A percentile compares a stretch with the other conserved stretches of the same genome.
Conservation (phyloP, 2,329 filamentous ascomycete genomes). For the Cytospora paraplurivora region DNA sequence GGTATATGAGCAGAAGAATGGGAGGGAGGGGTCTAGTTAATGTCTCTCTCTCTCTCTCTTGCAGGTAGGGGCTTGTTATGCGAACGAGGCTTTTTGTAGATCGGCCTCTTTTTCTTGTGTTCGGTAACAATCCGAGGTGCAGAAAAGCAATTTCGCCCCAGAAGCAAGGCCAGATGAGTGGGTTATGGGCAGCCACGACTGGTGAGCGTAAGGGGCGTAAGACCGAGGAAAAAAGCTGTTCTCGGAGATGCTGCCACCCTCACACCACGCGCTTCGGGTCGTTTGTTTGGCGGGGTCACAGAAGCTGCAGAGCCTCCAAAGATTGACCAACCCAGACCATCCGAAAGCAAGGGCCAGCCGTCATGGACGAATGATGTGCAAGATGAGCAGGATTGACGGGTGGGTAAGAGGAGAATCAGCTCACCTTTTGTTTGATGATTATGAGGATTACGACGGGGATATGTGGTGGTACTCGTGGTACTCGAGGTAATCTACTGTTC, state of each 20-base stretch:
- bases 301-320: slow-evolving; percentile 4
- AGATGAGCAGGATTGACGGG: slow-evolving; percentile 1
- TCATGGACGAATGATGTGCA: slow-evolving; percentile 17
- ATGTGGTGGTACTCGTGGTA: neutral
- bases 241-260: slow-evolving; percentile 23
- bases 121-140: slow-evolving; percentile 25
- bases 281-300: slow-evolving; percentile 8
- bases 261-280: slow-evolving; percentile 19
- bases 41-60: neutral
- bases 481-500: no score
- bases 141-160: slow-evolving; percentile 19
- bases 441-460: neutral
- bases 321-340: neutral
- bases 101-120: slow-evolving; percentile 17
- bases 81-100: slow-evolving; percentile 14
- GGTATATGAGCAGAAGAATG: slow-evolving; percentile 2
- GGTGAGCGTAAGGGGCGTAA: slow-evolving; percentile 13
- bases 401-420: slow-evolving; percentile 22
- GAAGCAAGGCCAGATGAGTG: slow-evolving; percentile 18
- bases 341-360: slow-evolving; percentile 9
- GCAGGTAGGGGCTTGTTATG: neutral
- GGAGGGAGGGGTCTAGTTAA: slow-evolving; percentile 1
- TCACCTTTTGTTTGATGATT: slow-evolving; percentile 10
- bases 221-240: slow-evolving; percentile 28
- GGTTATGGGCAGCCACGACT: slow-evolving; percentile 27